A percentile compares a stretch with the other conserved stretches of the same genome.
These are phyloP conservation scores for Scheffersomyces segobiensis DNA, from an alignment of 1,139 yeast genomes.

Conservation along the genomic window DNA sequence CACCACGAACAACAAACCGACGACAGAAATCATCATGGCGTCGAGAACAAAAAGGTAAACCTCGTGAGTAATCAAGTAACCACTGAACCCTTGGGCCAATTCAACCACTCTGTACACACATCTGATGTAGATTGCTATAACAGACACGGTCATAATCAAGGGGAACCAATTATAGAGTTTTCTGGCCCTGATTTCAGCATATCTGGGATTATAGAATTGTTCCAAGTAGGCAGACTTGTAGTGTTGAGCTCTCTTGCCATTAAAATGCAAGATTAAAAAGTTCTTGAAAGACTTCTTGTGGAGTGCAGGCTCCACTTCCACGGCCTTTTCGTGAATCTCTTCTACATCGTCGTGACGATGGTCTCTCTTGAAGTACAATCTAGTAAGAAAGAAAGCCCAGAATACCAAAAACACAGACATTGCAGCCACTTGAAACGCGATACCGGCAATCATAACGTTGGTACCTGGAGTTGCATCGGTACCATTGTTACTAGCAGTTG, in stretches of 20 bases:
- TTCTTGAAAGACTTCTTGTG: constrained; percentile 26
- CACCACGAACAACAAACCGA: constrained; percentile 47
- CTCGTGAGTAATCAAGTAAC: constrained; percentile 70
- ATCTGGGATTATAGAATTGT: constrained; percentile 39
- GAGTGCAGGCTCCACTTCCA: constrained; percentile 11
- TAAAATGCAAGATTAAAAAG: constrained; percentile 30
- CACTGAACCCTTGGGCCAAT: constrained; percentile 74
- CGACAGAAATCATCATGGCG: constrained; percentile 62
- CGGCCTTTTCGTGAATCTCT: constrained; percentile 12
- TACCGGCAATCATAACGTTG: constrained; percentile 79
- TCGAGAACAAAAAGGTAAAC: constrained; percentile 75
- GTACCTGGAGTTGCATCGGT: constrained; percentile 55
- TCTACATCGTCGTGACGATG: constrained; percentile 1
- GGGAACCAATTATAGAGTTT: constrained; percentile 52
- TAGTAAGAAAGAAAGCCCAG: constrained; percentile 54
- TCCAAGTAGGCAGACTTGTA: constrained; percentile 30
- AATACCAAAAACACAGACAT: constrained; percentile 64
- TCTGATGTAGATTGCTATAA: constrained; percentile 63
- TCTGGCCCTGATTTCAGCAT: constrained; percentile 38
- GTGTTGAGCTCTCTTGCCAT: constrained; percentile 21
- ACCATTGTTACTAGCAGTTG: constrained; percentile 47
- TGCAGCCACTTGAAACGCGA: constrained; percentile 73
- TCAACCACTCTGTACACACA: constrained; percentile 83
- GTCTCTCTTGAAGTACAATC: constrained; percentile 38
- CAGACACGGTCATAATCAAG: constrained; percentile 50